phyloP scores from a whole-genome alignment of 345 rosid species.

The Noccaea bulbosa region DNA sequence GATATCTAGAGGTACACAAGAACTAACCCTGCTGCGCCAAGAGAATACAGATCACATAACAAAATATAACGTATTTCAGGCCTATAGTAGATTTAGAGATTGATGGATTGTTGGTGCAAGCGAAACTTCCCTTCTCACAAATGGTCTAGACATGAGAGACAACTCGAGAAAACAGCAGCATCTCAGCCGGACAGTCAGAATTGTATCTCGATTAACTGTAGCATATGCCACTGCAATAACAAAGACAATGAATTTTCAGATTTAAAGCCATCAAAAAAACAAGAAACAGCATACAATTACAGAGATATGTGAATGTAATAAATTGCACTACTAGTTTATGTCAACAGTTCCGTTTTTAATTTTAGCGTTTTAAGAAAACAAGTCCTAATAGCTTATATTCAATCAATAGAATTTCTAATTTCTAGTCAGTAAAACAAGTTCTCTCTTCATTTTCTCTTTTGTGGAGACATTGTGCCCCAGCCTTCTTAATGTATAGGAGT shows the following conservation, averaged over 20 bases:
- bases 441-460: background rate
- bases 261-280: constrained; percentile 30
- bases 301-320: background rate
- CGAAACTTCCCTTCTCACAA: constrained; percentile 47
- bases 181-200: constrained; percentile 7
- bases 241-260: constrained; percentile 40
- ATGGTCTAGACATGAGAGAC: constrained; percentile 54
- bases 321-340: constrained; percentile 8
- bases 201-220: constrained; percentile 43
- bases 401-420: background rate
- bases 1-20: constrained; percentile 64
- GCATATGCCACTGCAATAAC: constrained; percentile 63
- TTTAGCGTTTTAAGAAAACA: background rate
- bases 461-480: constrained; percentile 1
- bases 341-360: background rate
- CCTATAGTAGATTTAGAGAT: constrained; percentile 51
- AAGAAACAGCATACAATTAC: background rate
- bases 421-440: background rate
- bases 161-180: constrained; percentile 51
- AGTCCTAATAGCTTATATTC: background rate
- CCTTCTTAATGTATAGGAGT: background rate
- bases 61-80: constrained; percentile 32
- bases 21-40: constrained; percentile 55
- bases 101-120: constrained; percentile 50
- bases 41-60: constrained; percentile 56